Conservation (phyloP, 176 grass and related monocot species). For the Hyparrhenia diplandra region DNA sequence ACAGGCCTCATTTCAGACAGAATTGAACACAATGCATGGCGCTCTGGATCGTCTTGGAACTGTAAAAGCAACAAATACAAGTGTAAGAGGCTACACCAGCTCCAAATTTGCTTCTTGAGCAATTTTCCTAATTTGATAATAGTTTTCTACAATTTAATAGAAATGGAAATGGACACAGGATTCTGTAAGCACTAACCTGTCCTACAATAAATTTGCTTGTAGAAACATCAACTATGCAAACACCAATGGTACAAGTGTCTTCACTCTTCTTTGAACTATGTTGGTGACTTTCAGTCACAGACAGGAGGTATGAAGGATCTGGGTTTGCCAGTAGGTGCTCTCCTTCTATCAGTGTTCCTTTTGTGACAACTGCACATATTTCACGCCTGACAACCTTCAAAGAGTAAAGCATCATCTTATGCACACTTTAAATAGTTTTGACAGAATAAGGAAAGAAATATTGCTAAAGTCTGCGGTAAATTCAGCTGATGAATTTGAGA, state of each 20-base stretch:
- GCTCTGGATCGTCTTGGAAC: constrained; percentile 83
- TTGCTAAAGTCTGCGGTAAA: background rate
- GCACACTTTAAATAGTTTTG: background rate
- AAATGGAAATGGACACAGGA: constrained; percentile 22
- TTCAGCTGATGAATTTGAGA: constrained; percentile 12
- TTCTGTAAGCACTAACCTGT: constrained; percentile 54
- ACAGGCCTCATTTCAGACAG: constrained; percentile 91
- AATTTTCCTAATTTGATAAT: constrained; percentile 8
- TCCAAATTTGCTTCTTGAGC: background rate
- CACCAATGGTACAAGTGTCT: constrained; percentile 54
- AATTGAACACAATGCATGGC: constrained; percentile 74
- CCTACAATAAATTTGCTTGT: constrained; percentile 95
- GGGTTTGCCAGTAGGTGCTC: constrained; percentile 75
- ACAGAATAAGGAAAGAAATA: background rate
- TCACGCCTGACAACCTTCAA: constrained; percentile 97
- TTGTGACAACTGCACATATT: constrained; percentile 88
- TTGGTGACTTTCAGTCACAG: constrained; percentile 64
- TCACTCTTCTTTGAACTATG: constrained; percentile 36
- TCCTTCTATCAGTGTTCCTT: constrained; percentile 91
- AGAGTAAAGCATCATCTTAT: constrained; percentile 34
- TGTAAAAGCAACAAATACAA: constrained; percentile 38
- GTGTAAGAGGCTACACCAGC: constrained; percentile 24
- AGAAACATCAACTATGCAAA: constrained; percentile 93
- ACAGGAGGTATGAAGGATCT: constrained; percentile 79
- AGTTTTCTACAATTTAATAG: background rate